Percentiles rank a stretch among this genome's conserved stretches.
phyloP scores from a whole-genome alignment of 345 rosid genomes.

The Iberis pinnata region DNA sequence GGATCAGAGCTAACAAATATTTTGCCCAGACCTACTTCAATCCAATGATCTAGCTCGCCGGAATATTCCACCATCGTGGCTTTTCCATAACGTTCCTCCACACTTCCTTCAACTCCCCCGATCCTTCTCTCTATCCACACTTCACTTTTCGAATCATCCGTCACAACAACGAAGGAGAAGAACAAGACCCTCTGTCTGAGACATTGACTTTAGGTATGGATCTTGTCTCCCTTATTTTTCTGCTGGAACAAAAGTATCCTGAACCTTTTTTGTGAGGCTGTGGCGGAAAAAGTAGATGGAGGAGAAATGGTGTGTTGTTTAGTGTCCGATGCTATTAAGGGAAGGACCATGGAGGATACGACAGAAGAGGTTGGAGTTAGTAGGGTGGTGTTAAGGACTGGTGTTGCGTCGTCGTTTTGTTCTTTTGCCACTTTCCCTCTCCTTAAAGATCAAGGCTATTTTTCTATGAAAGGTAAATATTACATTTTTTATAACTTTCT shows the following conservation, averaged over 20 bases:
- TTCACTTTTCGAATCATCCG: constrained; percentile 41
- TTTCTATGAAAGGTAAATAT: no score
- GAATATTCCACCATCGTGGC: constrained; percentile 44
- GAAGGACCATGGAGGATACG: constrained; percentile 33
- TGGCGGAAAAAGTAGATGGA: constrained; percentile 30
- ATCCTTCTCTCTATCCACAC: constrained; percentile 40
- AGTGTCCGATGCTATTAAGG: constrained; percentile 43
- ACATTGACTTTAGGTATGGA: constrained; percentile 11
- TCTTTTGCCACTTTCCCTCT: constrained; percentile 20
- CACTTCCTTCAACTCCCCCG: constrained; percentile 44
- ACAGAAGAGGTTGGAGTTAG: constrained; percentile 38
- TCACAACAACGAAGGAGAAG: constrained; percentile 19
- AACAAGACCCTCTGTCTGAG: constrained; percentile 1
- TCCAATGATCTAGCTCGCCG: constrained; percentile 58
- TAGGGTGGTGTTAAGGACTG: constrained; percentile 43
- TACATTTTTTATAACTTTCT: no score
- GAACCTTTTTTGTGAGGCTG: constrained; percentile 34
- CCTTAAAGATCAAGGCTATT: constrained; percentile 23
- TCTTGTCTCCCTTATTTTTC: constrained; percentile 15
- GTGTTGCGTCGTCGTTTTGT: constrained; percentile 27
- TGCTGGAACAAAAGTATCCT: constrained; percentile 32
- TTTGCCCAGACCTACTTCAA: no score
- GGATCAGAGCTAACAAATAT: no score
- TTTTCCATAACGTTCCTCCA: constrained; percentile 50
- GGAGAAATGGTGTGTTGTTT: constrained; percentile 38